Percentiles rank a stretch among this genome's conserved stretches.
Conservation (phyloP, 495 filamentous ascomycete genomes). For the Ramalina peruviana region DNA sequence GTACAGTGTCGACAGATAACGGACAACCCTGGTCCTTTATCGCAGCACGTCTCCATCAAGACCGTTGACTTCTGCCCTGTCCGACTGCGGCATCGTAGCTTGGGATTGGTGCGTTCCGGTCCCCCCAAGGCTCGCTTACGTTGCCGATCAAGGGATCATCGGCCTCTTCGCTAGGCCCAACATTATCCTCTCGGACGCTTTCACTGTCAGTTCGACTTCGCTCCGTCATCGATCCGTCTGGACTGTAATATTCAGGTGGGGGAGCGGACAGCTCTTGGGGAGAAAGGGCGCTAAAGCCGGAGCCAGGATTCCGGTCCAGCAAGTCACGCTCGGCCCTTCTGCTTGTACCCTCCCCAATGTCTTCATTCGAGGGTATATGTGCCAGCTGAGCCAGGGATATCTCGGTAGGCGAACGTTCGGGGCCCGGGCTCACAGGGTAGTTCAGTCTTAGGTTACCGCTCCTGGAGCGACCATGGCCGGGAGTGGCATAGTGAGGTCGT, state of each 20-base stretch:
- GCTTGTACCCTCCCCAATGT: slow-evolving; percentile 63
- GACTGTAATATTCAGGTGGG: slow-evolving; percentile 65
- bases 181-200: slow-evolving; percentile 20
- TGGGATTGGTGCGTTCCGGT: slow-evolving; percentile 39
- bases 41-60: no score
- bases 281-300: slow-evolving; percentile 24
- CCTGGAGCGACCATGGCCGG: slow-evolving; percentile 28
- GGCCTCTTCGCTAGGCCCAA: not conserved
- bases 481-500: slow-evolving; percentile 29
- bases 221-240: slow-evolving; percentile 34
- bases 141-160: not conserved
- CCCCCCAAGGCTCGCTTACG: not conserved
- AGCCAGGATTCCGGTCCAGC: slow-evolving; percentile 19
- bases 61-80: slow-evolving; percentile 9
- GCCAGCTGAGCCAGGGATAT: slow-evolving; percentile 76
- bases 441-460: slow-evolving; percentile 45
- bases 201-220: slow-evolving; percentile 41
- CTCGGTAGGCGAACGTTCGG: slow-evolving; percentile 83
- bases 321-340: slow-evolving; percentile 27
- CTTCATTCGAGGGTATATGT: slow-evolving; percentile 58
- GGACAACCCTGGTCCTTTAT: no score
- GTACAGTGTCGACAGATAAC: no score
- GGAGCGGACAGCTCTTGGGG: slow-evolving; percentile 26
- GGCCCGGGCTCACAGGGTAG: slow-evolving; percentile 74
- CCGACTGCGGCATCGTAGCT: slow-evolving; percentile 54